These are phyloP conservation scores for Aspergillus sp. DNA, from an alignment of 2,329 filamentous ascomycete genomes.

Conservation along the genomic window DNA sequence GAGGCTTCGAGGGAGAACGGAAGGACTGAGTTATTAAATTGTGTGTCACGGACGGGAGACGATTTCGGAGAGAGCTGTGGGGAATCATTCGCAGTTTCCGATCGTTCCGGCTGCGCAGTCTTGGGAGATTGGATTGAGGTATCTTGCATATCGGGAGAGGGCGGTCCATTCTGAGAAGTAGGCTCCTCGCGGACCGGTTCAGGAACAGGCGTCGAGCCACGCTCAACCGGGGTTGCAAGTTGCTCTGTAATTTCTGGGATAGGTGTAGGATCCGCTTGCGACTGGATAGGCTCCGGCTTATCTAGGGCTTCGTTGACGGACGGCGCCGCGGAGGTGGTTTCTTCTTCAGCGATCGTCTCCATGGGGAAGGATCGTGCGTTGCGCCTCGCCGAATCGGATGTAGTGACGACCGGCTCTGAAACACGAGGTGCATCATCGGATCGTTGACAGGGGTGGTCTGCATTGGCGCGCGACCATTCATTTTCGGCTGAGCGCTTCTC, in stretches of 20 bases:
- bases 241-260: not conserved
- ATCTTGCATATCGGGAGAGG: not conserved
- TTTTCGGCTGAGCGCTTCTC: slow-evolving; percentile 66
- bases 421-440: not conserved
- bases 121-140: not conserved
- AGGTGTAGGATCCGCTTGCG: not conserved
- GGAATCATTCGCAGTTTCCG: not conserved
- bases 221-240: no score
- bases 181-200: not conserved
- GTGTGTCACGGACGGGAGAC: no score
- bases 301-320: not conserved
- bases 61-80: no score
- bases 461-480: slow-evolving; percentile 40
- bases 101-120: not conserved
- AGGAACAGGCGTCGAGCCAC: not conserved
- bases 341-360: slow-evolving; percentile 21
- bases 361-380: slow-evolving; percentile 5
- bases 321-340: slow-evolving; percentile 6
- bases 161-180: not conserved
- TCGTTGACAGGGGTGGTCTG: not conserved
- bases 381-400: not conserved
- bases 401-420: not conserved
- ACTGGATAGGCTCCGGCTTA: not conserved
- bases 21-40: no score
- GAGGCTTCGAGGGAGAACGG: no score